Conservation (phyloP, 75 land plant species). For the Isoetes taiwanensis region DNA sequence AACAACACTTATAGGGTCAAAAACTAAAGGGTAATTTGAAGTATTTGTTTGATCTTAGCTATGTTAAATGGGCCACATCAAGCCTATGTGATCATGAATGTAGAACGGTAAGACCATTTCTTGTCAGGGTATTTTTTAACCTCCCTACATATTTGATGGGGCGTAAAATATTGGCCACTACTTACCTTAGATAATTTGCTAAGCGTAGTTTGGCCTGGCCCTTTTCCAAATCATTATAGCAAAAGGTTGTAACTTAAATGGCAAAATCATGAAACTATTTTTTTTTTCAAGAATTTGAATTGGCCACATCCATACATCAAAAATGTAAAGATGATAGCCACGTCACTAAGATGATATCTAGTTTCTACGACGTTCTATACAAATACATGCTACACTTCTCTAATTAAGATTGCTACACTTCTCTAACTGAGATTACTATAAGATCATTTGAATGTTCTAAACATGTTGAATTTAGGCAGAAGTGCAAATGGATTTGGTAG, state of each 20-base stretch:
- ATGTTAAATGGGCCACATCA: conserved; percentile 76
- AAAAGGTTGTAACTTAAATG: not conserved
- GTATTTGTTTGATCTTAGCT: conserved; percentile 30
- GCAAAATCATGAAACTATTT: not conserved
- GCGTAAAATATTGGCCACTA: not conserved
- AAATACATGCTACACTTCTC: too few species aligned
- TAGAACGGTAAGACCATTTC: conserved; percentile 49
- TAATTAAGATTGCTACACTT: too few species aligned
- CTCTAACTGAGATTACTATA: too few species aligned
- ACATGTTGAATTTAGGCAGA: too few species aligned
- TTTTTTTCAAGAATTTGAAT: too few species aligned
- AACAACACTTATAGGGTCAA: conserved; percentile 54
- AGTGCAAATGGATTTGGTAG: too few species aligned
- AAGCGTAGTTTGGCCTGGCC: not conserved
- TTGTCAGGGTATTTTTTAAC: not conserved
- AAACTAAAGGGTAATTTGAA: conserved; percentile 22
- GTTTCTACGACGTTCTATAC: too few species aligned
- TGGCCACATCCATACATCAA: too few species aligned
- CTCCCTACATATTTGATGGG: not conserved
- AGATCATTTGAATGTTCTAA: too few species aligned
- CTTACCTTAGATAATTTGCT: not conserved
- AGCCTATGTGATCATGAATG: conserved; percentile 82
- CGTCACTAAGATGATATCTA: too few species aligned
- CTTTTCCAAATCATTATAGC: not conserved
- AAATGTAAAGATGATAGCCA: too few species aligned